These are phyloP conservation scores for Cryptosporidium xiaoi DNA, from an alignment of 169 alveolate species.

Conservation along the genomic window DNA sequence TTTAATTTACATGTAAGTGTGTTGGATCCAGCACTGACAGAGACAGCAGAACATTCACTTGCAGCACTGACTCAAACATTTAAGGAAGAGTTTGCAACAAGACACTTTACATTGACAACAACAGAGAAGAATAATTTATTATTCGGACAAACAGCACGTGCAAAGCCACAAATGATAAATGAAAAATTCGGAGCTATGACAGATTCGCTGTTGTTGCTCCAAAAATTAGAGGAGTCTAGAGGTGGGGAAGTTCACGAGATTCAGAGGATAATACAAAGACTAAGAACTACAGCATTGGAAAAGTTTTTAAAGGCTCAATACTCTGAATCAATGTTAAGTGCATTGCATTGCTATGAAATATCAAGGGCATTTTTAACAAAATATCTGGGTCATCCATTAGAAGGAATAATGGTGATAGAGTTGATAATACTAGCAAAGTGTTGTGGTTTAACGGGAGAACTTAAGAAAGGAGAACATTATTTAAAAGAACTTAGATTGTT, in stretches of 20 bases:
- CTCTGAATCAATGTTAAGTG: constrained; percentile 78
- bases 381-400: constrained; percentile 78
- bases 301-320: constrained; percentile 78
- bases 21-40: constrained; percentile 58
- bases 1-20: constrained; percentile 67
- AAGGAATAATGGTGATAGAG: constrained; percentile 87
- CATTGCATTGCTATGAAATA: constrained; percentile 79
- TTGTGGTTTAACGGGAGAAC: constrained; percentile 83
- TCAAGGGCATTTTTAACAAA: constrained; percentile 78
- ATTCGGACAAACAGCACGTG: constrained; percentile 52
- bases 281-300: constrained; percentile 78
- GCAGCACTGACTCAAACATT: constrained; percentile 69
- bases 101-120: constrained; percentile 68
- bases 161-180: constrained; percentile 56
- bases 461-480: constrained; percentile 81
- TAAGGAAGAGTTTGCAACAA: constrained; percentile 64
- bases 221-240: constrained; percentile 60
- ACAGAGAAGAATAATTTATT: constrained; percentile 61
- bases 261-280: constrained; percentile 78
- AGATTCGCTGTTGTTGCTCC: constrained; percentile 53
- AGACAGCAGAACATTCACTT: constrained; percentile 53
- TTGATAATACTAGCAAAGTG: constrained; percentile 84
- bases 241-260: constrained; percentile 75
- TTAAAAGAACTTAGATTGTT: constrained; percentile 82
- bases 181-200: constrained; percentile 62